Evolutionary conservation across 345 rosid species (phyloP).

Genomic region (Arabidopsis suecica): DNA sequence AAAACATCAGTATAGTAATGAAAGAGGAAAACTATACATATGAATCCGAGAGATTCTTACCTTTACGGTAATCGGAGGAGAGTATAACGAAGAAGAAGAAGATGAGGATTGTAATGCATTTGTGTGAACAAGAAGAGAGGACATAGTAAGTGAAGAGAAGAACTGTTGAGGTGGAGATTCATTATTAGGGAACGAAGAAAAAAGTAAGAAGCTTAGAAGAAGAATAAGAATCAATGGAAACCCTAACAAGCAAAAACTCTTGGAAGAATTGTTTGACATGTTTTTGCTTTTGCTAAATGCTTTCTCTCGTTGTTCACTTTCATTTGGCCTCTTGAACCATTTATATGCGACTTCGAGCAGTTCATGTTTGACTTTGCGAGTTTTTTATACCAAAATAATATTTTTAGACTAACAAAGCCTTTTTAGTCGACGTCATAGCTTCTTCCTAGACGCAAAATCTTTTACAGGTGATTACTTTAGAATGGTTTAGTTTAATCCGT

Average conservation of each 20-base stretch:
- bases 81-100: constrained; percentile 5
- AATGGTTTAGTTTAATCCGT: neutral
- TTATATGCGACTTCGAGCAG: constrained; percentile 18
- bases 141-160: constrained; percentile 30
- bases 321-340: constrained; percentile 18
- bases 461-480: neutral
- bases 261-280: neutral
- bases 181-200: constrained; percentile 16
- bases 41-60: constrained; percentile 12
- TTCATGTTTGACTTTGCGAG: constrained; percentile 32
- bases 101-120: constrained; percentile 25
- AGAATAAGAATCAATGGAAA: constrained; percentile 37
- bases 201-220: constrained; percentile 34
- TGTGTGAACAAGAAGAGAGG: constrained; percentile 17
- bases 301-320: neutral
- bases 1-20: neutral
- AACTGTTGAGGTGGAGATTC: constrained; percentile 28
- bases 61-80: constrained; percentile 34
- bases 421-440: neutral
- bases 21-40: neutral
- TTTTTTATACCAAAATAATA: neutral
- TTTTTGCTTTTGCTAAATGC: constrained; percentile 5
- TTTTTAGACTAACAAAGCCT: neutral
- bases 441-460: neutral
- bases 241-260: constrained; percentile 20